Conservation (phyloP, 805 yeast species). For the Candida patagonica region DNA sequence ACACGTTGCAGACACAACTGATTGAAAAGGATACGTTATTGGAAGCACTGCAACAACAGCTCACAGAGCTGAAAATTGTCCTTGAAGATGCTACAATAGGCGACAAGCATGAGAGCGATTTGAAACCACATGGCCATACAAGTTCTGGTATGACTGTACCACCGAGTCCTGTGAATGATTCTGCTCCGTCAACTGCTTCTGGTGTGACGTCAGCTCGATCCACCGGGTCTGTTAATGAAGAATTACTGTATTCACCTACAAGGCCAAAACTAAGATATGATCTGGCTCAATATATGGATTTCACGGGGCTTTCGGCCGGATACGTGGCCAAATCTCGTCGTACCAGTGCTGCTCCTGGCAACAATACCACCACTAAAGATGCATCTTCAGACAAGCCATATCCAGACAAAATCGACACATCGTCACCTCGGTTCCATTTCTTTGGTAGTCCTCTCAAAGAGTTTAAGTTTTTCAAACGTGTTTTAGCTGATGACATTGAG, state of each 20-base stretch:
- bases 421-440: conserved; percentile 2
- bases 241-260: neutral
- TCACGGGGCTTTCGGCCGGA: neutral
- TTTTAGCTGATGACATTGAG: conserved; percentile 72
- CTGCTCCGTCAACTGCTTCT: neutral
- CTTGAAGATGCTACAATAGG: conserved; percentile 34
- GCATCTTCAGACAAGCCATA: neutral
- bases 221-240: neutral
- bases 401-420: neutral
- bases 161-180: neutral
- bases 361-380: neutral
- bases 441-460: conserved; percentile 32
- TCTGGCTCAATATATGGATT: conserved; percentile 4
- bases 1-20: conserved; percentile 63
- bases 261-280: conserved; percentile 9
- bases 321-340: neutral
- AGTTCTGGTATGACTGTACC: neutral
- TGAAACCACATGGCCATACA: neutral
- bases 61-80: conserved; percentile 51
- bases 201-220: neutral
- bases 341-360: neutral
- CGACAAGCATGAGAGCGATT: neutral
- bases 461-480: conserved; percentile 50
- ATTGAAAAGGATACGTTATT: conserved; percentile 66
- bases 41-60: conserved; percentile 55